Evolutionary conservation across 2,329 filamentous ascomycete genomes (phyloP).

Genomic region (Alternaria longipes): DNA sequence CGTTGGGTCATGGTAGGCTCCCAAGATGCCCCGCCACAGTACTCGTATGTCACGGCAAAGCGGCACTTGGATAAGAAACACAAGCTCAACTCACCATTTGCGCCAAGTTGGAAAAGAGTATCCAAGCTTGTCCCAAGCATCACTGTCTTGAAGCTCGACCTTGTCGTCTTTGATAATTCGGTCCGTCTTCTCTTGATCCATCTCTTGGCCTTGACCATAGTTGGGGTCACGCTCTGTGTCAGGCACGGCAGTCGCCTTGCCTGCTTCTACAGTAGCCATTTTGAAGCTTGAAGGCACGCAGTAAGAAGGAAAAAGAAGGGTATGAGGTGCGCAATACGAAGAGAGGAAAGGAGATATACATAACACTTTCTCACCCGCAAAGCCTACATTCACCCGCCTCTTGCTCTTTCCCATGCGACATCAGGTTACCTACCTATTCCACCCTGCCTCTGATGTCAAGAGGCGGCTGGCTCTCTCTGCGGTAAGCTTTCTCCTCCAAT

Average conservation of each 20-base stretch:
- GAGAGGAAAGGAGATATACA: neutral
- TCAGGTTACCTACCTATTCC: neutral
- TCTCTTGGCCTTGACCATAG: constrained; percentile 25
- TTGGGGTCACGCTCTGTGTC: constrained; percentile 37
- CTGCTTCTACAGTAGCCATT: constrained; percentile 23
- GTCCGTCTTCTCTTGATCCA: constrained; percentile 29
- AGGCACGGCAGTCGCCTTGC: constrained; percentile 29
- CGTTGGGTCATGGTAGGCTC: neutral
- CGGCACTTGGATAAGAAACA: constrained; percentile 36
- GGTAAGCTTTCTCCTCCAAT: constrained; percentile 27
- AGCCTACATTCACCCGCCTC: neutral
- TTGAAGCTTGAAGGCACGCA: neutral
- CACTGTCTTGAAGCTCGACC: constrained; percentile 50
- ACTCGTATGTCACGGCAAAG: constrained; percentile 1
- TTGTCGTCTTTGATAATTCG: constrained; percentile 40
- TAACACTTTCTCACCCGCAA: neutral
- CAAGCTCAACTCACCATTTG: constrained; percentile 48
- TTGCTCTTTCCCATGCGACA: neutral
- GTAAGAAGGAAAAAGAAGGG: too few relatives aligned
- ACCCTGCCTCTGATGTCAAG: constrained; percentile 27
- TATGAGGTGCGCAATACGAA: neutral
- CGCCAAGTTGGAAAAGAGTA: constrained; percentile 57
- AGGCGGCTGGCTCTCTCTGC: constrained; percentile 22
- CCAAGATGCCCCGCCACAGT: neutral
- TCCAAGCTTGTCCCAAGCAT: constrained; percentile 56